Percentiles rank a stretch among this genome's conserved stretches.
These are phyloP conservation scores for Flaveria brownii DNA, from an alignment of 129 eudicot genomes.

Conservation along the genomic window DNA sequence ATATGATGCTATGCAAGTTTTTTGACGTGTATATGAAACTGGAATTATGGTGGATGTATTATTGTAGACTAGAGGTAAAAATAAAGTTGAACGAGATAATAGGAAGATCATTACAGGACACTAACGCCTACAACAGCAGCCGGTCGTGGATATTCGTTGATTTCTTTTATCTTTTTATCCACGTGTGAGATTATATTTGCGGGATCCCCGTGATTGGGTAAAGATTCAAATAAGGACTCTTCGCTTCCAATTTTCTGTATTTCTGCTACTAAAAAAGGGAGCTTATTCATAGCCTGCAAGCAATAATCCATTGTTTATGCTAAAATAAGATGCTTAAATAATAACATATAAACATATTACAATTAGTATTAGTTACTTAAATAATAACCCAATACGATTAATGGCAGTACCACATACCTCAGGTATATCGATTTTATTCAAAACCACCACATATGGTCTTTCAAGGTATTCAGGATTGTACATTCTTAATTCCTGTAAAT, in stretches of 20 bases:
- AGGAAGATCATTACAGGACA: conserved; percentile 61
- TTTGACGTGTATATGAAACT: neutral
- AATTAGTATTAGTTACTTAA: conserved; percentile 11
- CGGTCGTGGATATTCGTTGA: conserved; percentile 86
- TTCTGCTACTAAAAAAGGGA: conserved; percentile 62
- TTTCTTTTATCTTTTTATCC: conserved; percentile 61
- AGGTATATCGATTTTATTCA: conserved; percentile 84
- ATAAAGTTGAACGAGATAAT: neutral
- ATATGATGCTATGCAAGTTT: neutral
- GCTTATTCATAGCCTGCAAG: conserved; percentile 67
- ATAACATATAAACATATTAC: neutral
- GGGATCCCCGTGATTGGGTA: conserved; percentile 26
- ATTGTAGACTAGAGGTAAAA: neutral
- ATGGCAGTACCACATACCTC: conserved; percentile 47
- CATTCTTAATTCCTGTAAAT: conserved; percentile 83
- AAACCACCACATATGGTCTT: conserved; percentile 79
- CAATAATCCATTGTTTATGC: conserved; percentile 16
- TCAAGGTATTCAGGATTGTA: conserved; percentile 97
- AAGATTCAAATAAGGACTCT: conserved; percentile 31
- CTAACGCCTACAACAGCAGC: conserved; percentile 89
- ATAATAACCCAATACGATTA: conserved; percentile 1
- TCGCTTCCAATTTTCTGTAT: conserved; percentile 65
- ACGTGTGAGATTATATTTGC: conserved; percentile 26
- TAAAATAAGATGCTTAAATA: neutral
- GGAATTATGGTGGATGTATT: neutral